These are phyloP conservation scores for Daldinia decipiens DNA, from an alignment of 495 filamentous ascomycete genomes.

Conservation along the genomic window DNA sequence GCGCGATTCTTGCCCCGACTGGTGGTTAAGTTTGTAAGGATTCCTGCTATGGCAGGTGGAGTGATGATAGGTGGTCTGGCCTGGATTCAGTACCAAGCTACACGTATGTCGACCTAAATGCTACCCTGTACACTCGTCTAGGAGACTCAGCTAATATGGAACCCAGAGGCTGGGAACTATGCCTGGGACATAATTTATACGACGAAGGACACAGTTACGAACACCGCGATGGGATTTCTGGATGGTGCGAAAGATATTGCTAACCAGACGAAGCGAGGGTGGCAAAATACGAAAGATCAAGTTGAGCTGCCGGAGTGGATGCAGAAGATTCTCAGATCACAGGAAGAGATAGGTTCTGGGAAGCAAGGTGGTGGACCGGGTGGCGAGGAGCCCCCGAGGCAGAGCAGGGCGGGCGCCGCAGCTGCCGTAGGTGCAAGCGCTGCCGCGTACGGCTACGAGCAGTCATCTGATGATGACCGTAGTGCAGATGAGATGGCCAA, in stretches of 20 bases:
- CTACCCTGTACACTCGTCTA: slow-evolving; percentile 19
- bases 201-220: slow-evolving; percentile 73
- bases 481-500: slow-evolving; percentile 70
- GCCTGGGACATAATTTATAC: slow-evolving; percentile 80
- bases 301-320: slow-evolving; percentile 87
- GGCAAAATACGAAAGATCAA: slow-evolving; percentile 83
- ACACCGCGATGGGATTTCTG: slow-evolving; percentile 71
- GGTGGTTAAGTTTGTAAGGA: slow-evolving; percentile 82
- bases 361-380: slow-evolving; percentile 56
- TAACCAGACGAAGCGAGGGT: slow-evolving; percentile 80
- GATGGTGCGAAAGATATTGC: slow-evolving; percentile 77
- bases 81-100: slow-evolving; percentile 96
- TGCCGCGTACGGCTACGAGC: slow-evolving; percentile 80
- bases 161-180: slow-evolving; percentile 86
- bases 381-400: slow-evolving; percentile 63
- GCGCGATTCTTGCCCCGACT: slow-evolving; percentile 85
- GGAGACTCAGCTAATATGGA: slow-evolving; percentile 31
- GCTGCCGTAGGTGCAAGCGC: slow-evolving; percentile 70
- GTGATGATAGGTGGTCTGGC: slow-evolving; percentile 85
- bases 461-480: slow-evolving; percentile 74
- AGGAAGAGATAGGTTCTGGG: slow-evolving; percentile 60
- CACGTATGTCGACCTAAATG: slow-evolving; percentile 66
- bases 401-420: slow-evolving; percentile 68
- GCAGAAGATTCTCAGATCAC: slow-evolving; percentile 72
- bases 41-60: slow-evolving; percentile 92